Evolutionary conservation across 768 basidiomycete species (phyloP).

Genomic region (Aureoboletus auriporus): DNA sequence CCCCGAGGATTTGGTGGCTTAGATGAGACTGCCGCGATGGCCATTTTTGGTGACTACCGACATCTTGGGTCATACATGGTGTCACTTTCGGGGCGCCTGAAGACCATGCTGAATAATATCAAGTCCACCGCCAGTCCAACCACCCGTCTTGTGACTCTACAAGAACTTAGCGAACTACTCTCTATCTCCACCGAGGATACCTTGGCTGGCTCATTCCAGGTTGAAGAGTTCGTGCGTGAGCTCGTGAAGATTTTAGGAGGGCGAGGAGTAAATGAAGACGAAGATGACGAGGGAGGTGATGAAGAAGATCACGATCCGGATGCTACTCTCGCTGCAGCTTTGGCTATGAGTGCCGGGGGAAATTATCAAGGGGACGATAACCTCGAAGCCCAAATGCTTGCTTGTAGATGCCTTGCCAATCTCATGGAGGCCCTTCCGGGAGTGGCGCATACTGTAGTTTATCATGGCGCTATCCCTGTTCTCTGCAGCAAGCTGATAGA

Average conservation of each 20-base stretch:
- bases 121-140: slow-evolving; percentile 80
- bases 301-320: slow-evolving; percentile 73
- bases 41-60: slow-evolving; percentile 84
- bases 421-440: slow-evolving; percentile 99
- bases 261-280: slow-evolving; percentile 65
- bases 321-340: slow-evolving; percentile 80
- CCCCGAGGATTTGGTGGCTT: slow-evolving; percentile 44
- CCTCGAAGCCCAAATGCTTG: slow-evolving; percentile 91
- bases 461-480: slow-evolving; percentile 97
- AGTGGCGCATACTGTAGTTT: slow-evolving; percentile 94
- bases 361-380: slow-evolving; percentile 79
- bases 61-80: slow-evolving; percentile 92
- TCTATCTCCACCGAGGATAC: slow-evolving; percentile 98
- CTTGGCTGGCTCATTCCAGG: slow-evolving; percentile 91
- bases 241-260: slow-evolving; percentile 89
- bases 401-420: slow-evolving; percentile 95
- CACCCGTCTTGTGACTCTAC: slow-evolving; percentile 82
- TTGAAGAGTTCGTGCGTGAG: slow-evolving; percentile 88
- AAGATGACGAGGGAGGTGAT: slow-evolving; percentile 68
- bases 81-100: slow-evolving; percentile 81
- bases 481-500: slow-evolving; percentile 96
- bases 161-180: slow-evolving; percentile 91
- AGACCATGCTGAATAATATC: slow-evolving; percentile 88
- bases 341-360: slow-evolving; percentile 74
- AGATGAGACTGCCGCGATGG: slow-evolving; percentile 70